Conservation (phyloP, 2,329 filamentous ascomycete species). For the Helotiales sp. region DNA sequence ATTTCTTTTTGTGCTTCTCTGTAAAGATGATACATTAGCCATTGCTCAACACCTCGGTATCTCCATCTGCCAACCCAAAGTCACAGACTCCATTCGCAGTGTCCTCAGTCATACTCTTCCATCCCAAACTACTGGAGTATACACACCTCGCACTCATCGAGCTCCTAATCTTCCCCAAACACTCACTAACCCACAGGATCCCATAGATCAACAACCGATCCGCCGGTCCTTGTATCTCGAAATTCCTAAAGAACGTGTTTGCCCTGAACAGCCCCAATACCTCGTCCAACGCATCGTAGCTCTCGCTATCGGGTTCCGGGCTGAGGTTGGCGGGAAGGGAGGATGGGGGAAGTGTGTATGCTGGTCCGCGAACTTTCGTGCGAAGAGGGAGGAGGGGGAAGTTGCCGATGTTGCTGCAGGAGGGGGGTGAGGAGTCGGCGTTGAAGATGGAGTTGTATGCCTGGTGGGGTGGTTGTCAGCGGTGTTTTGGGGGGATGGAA, state of each 20-base stretch:
- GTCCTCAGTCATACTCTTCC: not conserved
- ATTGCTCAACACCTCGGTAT: not conserved
- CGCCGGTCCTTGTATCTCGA: slow-evolving; percentile 95
- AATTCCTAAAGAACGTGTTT: slow-evolving; percentile 99
- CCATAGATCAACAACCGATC: slow-evolving; percentile 95
- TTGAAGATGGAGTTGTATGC: slow-evolving; percentile 98
- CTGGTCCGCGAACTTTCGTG: slow-evolving; percentile 92
- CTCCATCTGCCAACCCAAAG: not conserved
- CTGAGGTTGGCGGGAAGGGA: slow-evolving; percentile 47
- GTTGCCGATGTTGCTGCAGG: slow-evolving; percentile 70
- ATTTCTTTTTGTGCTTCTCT: slow-evolving; percentile 69
- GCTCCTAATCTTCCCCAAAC: slow-evolving; percentile 83
- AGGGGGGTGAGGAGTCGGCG: slow-evolving; percentile 67
- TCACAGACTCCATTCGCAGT: not conserved
- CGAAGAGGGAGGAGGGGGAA: slow-evolving; percentile 93
- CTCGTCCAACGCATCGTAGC: slow-evolving; percentile 96
- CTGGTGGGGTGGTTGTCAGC: slow-evolving; percentile 44
- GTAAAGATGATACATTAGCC: slow-evolving; percentile 15
- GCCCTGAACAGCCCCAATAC: slow-evolving; percentile 90
- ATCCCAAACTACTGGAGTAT: not conserved
- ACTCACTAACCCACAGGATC: slow-evolving; percentile 92
- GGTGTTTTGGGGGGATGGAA: no score
- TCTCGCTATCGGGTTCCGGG: slow-evolving; percentile 82
- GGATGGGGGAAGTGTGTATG: slow-evolving; percentile 73
- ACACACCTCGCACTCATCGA: slow-evolving; percentile 62